Base-by-base conservation (phyloP, 768 basidiomycete species). In the Russula virescens region DNA sequence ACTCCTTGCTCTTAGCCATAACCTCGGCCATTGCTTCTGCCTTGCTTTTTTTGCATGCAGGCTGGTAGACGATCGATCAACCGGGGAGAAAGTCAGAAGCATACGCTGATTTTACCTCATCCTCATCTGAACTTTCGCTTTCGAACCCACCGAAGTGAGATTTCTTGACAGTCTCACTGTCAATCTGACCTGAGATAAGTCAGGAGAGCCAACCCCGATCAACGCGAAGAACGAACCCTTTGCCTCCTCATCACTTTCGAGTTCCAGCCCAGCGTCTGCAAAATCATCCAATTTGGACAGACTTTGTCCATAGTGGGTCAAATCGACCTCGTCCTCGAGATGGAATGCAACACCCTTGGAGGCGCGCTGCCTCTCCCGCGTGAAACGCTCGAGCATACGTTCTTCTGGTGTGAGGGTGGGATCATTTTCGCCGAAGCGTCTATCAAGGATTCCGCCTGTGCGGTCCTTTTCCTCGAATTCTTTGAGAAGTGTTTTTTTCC, bases 21-120 rank as follows among this genome's bases (percentile, higher is more conserved):
- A 99, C 90, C 73, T 99, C 97, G 0, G 90, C 84, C 97, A 99
- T 98, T 64, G 98, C 91, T 70, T 99, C 95, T 2, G 91, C 88
- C 74, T 96, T 97, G 5, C 87, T 84, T 75, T 91, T 96, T 75
- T 96, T 97, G 62, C 86, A 79, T 50, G 83, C 83, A 9, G 88
- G 88, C 91, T 94, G 69, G 38, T 5, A 62, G 16, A 46, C 26
- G 63, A 52, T 23, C 45, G 46, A 60, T 55, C 35, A 60, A 49
- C 21, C 8, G 8, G 53, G 61, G 49, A 55, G 59, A 35, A 35
- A 46, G 9, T 63, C 14, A 58, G 18, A 35, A 21, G 34, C 16
- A 35, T 11, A n/a, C 23, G 51, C 46, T 8, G 16, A 58, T n/a
- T 47, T 53, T 35, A 2, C 81, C 19, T 79, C 79, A n/a, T 77